Evolutionary conservation across 1,284 basidiomycete species (phyloP).

Genomic region (Singerocomus inundabilis): DNA sequence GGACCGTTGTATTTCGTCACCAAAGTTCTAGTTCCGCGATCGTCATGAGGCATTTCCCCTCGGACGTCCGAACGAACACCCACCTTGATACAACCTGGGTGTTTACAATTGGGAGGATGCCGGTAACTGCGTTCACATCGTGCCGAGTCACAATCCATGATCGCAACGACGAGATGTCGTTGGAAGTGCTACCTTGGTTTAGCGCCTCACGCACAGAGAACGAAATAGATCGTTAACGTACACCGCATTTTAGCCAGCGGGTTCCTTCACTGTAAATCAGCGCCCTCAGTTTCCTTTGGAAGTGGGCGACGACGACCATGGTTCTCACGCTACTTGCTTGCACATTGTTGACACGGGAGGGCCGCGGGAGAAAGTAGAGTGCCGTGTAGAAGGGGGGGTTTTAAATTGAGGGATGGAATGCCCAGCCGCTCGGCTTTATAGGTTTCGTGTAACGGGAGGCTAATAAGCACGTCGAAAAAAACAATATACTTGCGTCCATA

Average conservation of each 20-base stretch:
- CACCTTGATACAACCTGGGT: constrained; percentile 52
- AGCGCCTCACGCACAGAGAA: constrained; percentile 1
- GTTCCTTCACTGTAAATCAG: constrained; percentile 59
- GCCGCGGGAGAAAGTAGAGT: constrained; percentile 1
- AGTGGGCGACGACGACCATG: background rate
- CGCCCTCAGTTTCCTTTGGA: constrained; percentile 8
- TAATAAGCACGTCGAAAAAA: constrained; percentile 27
- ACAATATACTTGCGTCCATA: constrained; percentile 31
- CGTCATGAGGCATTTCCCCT: constrained; percentile 16
- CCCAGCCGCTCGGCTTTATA: constrained; percentile 27
- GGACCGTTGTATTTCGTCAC: constrained; percentile 52
- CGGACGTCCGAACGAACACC: constrained; percentile 21
- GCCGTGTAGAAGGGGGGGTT: constrained; percentile 2
- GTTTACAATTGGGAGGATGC: constrained; percentile 55
- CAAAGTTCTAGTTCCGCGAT: constrained; percentile 44
- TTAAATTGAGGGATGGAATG: constrained; percentile 13
- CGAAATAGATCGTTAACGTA: constrained; percentile 35
- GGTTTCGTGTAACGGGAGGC: constrained; percentile 22
- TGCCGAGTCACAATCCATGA: constrained; percentile 62
- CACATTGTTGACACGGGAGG: constrained; percentile 41
- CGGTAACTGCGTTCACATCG: constrained; percentile 62
- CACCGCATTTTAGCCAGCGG: constrained; percentile 64
- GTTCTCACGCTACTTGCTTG: constrained; percentile 53
- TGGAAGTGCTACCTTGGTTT: constrained; percentile 59
- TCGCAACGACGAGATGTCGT: constrained; percentile 63